These are phyloP conservation scores for Termitomyces sp. DNA, from an alignment of 768 basidiomycete species.

Conservation along the genomic window DNA sequence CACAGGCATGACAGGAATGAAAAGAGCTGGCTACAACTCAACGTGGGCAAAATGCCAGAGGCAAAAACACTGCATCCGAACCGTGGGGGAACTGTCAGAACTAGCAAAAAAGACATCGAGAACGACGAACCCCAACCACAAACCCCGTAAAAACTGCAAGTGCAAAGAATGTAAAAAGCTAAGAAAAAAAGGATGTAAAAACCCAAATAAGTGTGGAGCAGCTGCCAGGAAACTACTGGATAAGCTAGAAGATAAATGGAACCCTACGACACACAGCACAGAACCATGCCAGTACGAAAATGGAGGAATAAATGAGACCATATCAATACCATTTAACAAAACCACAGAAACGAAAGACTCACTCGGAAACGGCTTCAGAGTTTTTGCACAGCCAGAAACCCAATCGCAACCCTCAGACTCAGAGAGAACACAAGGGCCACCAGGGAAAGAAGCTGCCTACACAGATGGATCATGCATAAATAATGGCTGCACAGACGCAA, in stretches of 20 bases:
- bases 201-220: background rate
- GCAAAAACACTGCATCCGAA: background rate
- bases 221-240: background rate
- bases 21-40: background rate
- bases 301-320: too few relatives aligned
- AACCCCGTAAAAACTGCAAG: background rate
- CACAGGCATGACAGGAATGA: background rate
- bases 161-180: background rate
- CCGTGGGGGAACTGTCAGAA: background rate
- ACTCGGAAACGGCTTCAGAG: too few relatives aligned
- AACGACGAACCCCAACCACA: too few relatives aligned
- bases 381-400: too few relatives aligned
- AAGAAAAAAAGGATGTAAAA: background rate
- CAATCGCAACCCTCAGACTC: too few relatives aligned
- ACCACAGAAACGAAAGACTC: fast-evolving
- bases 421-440: too few relatives aligned
- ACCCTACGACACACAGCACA: too few relatives aligned
- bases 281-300: too few relatives aligned
- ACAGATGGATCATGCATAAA: background rate
- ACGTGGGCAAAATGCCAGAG: background rate
- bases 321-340: too few relatives aligned
- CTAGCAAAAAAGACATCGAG: too few relatives aligned
- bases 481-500: background rate
- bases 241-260: background rate
- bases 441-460: background rate